Percentiles rank a stretch among this genome's conserved stretches.
Conservation (phyloP, 805 yeast species). For the Yamadazyma laniorum region DNA sequence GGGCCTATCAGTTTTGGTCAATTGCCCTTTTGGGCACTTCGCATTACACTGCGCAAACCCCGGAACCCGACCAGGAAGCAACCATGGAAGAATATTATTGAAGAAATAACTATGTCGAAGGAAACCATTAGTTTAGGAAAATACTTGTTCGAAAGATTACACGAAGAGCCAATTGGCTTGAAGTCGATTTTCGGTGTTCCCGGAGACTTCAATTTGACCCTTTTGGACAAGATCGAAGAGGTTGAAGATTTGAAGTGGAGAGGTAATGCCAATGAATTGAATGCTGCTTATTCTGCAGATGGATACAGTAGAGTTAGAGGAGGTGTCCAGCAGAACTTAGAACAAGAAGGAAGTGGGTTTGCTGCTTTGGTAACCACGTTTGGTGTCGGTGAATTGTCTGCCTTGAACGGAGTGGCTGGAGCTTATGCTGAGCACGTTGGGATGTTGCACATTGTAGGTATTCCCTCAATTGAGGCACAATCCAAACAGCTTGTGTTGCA, state of each 20-base stretch:
- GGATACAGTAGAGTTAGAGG: conserved; percentile 85
- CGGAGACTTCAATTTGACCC: conserved; percentile 75
- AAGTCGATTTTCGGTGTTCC: conserved; percentile 77
- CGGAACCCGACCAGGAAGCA: no score
- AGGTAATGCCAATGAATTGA: conserved; percentile 87
- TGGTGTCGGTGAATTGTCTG: conserved; percentile 88
- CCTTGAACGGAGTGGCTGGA: conserved; percentile 85
- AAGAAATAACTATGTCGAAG: no score
- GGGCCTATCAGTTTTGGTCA: no score
- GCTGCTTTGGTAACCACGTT: conserved; percentile 78
- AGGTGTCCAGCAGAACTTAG: conserved; percentile 8
- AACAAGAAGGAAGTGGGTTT: conserved; percentile 26
- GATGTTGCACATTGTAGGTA: conserved; percentile 80
- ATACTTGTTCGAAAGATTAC: conserved; percentile 74
- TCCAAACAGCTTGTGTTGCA: conserved; percentile 39
- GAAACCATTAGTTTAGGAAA: conserved; percentile 63
- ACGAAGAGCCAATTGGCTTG: conserved; percentile 57
- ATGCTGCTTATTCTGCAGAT: conserved; percentile 86
- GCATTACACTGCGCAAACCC: no score
- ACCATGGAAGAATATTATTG: no score
- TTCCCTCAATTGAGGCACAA: conserved; percentile 73
- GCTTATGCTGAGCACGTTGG: conserved; percentile 89
- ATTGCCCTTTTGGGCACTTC: no score
- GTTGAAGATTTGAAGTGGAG: conserved; percentile 82
- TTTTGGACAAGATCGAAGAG: conserved; percentile 70